A percentile compares a stretch with the other conserved stretches of the same genome.
Conservation (phyloP, 352 stramenopile species). For the Pythium plurisporium region DNA sequence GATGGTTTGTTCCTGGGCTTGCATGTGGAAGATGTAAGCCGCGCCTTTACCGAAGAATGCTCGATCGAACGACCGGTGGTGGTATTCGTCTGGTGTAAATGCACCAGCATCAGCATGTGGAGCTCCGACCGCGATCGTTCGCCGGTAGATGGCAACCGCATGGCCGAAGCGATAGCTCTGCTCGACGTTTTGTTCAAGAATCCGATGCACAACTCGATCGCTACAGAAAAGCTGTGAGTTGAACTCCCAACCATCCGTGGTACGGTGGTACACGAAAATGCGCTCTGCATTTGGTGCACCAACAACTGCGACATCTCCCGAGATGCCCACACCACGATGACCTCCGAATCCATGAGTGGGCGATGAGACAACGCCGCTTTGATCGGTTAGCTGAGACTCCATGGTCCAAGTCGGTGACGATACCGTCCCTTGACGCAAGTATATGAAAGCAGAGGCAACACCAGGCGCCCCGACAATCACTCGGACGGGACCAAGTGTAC, state of each 20-base stretch:
- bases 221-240: constrained; percentile 55
- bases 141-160: constrained; percentile 72
- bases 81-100: constrained; percentile 47
- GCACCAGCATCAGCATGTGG: constrained; percentile 79
- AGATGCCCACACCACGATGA: constrained; percentile 65
- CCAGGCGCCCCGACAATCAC: constrained; percentile 72
- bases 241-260: constrained; percentile 40
- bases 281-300: constrained; percentile 71
- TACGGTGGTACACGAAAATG: constrained; percentile 72
- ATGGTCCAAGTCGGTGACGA: constrained; percentile 35
- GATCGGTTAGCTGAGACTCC: constrained; percentile 42
- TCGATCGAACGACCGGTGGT: constrained; percentile 52
- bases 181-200: constrained; percentile 69
- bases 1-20: constrained; percentile 71
- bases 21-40: constrained; percentile 70
- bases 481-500: constrained; percentile 45
- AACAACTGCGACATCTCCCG: constrained; percentile 87
- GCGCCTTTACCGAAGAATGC: constrained; percentile 66
- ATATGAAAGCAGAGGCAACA: constrained; percentile 47
- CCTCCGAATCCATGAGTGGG: constrained; percentile 68
- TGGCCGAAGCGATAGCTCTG: constrained; percentile 88
- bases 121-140: constrained; percentile 88
- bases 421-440: constrained; percentile 21
- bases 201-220: constrained; percentile 83
- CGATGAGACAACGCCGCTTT: constrained; percentile 22